phyloP scores from a whole-genome alignment of 176 grass and related monocot genomes.

The Saccharum officinarum region DNA sequence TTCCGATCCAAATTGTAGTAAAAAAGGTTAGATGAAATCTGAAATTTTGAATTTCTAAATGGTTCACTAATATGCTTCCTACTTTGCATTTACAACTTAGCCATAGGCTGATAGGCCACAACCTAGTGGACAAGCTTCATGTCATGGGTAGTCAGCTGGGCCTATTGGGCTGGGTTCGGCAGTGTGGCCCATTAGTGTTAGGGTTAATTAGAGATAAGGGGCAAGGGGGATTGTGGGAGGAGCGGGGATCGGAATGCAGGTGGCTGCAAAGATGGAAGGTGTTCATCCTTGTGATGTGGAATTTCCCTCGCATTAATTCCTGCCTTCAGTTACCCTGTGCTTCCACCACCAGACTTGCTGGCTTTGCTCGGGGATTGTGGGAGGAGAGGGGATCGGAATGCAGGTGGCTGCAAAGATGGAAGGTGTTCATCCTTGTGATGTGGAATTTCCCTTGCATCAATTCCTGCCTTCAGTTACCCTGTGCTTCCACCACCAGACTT shows the following conservation, averaged over 20 bases:
- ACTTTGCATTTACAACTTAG: no score
- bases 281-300: background rate
- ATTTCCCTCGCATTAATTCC: background rate
- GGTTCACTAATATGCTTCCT: no score
- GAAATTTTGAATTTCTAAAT: no score
- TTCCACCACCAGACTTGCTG: no score
- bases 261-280: background rate
- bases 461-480: background rate
- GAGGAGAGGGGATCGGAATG: background rate
- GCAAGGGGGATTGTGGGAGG: background rate
- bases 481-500: no score
- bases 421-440: background rate
- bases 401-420: background rate
- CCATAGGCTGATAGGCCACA: no score
- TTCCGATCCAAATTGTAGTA: no score
- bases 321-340: background rate
- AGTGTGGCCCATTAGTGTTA: no score
- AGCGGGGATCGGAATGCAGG: background rate
- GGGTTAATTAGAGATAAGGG: no score
- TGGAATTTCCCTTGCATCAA: background rate
- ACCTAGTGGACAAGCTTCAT: no score
- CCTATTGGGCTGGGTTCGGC: no score
- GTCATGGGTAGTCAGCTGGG: background rate
- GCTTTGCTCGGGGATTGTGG: background rate
- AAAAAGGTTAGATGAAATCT: no score